Percentiles rank a stretch among this genome's conserved stretches.
Evolutionary conservation across 495 filamentous ascomycete genomes (phyloP).

Genomic region (Mytilinidion resinicola): DNA sequence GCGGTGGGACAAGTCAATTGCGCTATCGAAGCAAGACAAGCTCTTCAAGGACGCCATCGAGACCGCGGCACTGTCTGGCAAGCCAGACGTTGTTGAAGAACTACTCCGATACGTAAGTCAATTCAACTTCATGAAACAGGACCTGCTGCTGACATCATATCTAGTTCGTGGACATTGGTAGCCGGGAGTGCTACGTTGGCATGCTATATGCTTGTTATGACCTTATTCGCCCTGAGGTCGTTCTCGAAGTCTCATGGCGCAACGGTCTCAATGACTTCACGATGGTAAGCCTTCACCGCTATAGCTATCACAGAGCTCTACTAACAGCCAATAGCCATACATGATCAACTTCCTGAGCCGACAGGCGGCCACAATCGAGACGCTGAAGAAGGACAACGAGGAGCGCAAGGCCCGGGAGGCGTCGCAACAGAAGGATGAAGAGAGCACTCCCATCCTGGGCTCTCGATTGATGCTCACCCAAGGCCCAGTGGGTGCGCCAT

Average conservation of each 20-base stretch:
- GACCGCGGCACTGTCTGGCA: constrained; percentile 91
- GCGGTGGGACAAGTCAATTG: constrained; percentile 99
- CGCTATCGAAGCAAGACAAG: constrained; percentile 97
- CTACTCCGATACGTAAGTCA: constrained; percentile 89
- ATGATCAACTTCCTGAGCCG: constrained; percentile 97
- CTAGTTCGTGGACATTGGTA: constrained; percentile 98
- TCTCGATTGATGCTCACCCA: constrained; percentile 97
- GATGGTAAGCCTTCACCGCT: constrained; percentile 49
- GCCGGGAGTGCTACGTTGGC: constrained; percentile 96
- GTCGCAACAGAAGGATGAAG: constrained; percentile 80
- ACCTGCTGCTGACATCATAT: constrained; percentile 19
- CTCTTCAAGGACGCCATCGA: constrained; percentile 99
- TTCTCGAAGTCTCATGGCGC: constrained; percentile 97
- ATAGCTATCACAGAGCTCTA: constrained; percentile 2
- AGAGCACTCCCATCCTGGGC: constrained; percentile 87
- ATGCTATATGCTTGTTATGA: constrained; percentile 99
- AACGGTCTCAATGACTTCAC: constrained; percentile 92
- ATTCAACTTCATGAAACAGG: constrained; percentile 3
- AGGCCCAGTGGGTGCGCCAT: constrained; percentile 60
- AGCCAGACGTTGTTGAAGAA: constrained; percentile 89
- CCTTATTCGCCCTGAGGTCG: constrained; percentile 81
- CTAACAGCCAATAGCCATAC: constrained; percentile 54
- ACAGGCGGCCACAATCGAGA: constrained; percentile 77
- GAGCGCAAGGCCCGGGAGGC: constrained; percentile 87
- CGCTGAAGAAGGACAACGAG: constrained; percentile 92